A percentile compares a stretch with the other conserved stretches of the same genome.
These are phyloP conservation scores for Sporothrix curviconia DNA, from an alignment of 2,329 filamentous ascomycete genomes.

Conservation along the genomic window DNA sequence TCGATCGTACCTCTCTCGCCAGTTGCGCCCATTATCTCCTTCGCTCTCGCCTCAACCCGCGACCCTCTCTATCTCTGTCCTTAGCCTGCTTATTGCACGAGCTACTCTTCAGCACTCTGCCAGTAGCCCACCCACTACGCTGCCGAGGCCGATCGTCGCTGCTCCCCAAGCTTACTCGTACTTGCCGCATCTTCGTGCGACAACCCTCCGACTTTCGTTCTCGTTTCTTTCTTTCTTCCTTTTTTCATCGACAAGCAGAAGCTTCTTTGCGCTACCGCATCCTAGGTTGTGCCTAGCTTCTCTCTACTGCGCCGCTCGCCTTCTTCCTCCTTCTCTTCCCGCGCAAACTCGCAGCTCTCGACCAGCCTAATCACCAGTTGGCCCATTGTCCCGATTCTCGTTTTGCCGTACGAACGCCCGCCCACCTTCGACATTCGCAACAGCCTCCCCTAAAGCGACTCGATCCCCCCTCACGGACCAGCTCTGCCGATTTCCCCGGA, in stretches of 20 bases:
- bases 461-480: not conserved
- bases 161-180: not conserved
- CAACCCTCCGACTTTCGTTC: too few species aligned
- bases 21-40: not conserved
- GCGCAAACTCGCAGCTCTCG: not conserved
- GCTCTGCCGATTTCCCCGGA: not conserved
- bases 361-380: conserved; percentile 1
- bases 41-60: not conserved
- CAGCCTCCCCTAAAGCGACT: not conserved
- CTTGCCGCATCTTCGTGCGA: not conserved
- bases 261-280: too few species aligned
- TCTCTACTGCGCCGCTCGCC: too few species aligned
- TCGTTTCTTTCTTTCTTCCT: too few species aligned
- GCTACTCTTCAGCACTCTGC: not conserved
- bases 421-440: not conserved
- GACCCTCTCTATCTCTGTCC: not conserved
- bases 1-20: not conserved
- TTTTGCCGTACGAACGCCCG: not conserved
- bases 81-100: too few species aligned
- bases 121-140: not conserved
- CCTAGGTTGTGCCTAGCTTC: too few species aligned
- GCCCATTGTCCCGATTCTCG: not conserved
- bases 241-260: too few species aligned
- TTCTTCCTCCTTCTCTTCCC: too few species aligned
- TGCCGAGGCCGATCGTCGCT: too few species aligned